Base-by-base conservation (phyloP, 805 yeast genomes). In the Zygosaccharomyces bisporus region DNA sequence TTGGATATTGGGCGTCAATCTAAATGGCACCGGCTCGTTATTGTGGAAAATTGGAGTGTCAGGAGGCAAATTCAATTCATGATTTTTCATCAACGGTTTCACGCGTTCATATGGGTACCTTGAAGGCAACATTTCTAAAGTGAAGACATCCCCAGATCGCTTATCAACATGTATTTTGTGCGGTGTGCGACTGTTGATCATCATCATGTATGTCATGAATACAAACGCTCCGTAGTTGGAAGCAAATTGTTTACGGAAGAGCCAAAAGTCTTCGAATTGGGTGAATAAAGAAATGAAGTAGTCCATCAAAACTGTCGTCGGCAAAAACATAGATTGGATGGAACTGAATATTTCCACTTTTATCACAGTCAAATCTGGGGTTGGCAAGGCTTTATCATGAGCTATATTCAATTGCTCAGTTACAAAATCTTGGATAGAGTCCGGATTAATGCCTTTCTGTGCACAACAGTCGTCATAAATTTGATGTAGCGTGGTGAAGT, bases 1-100 rank as follows among this genome's bases (percentile, higher is more conserved):
- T 64, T 93, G 99, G 44, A 95, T 78, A 61, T 95, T 93, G 16
- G 99, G 99, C 4, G 99, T 91, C 58, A 93, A 74, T 60, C 99
- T 76, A 75, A 93, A 93, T 35, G 99, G 98, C 39, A 93, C 97
- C 51, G 89, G 80, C 61, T 93, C 99, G 12, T 89, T 79, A 53
- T 90, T 88, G 61, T 83, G 83, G 73, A 91, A 90, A 19, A 91
- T 73, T 19, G 99, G 99, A 0, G 81, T 72, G 52, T 70, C 74
- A 10, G 67, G 52, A 5, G 68, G 69, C 23, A 70, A 52, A 31
- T 64, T 64, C 7, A 69, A 58, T 38, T 68, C 70, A 33, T 57
- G 49, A 38, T 67, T 68, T 39, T 61, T 61, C 34, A 63, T 58
- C 20, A 63, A 59, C 13, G 71, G 68, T 49, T 70, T 71, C 6